Evolutionary conservation across 305 asterid species (phyloP), one percentile per base, ranked within the genome.

Genomic region (Fraxinus platypoda): DNA sequence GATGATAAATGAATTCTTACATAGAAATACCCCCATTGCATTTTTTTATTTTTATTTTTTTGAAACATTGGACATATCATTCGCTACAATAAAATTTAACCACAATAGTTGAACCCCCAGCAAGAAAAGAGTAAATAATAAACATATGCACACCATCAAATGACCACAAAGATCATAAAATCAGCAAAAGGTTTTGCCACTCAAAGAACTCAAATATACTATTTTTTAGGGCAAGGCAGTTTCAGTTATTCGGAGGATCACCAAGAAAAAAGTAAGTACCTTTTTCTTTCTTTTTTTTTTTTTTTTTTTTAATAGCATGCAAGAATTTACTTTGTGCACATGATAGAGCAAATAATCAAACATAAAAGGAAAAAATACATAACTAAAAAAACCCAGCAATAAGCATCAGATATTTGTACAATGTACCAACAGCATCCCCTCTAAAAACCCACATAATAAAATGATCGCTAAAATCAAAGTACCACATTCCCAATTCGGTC

Each of bases 401-500:
- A 71, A 71, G 46, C 41, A 72, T 33, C 46, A 72, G 15, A 72
- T 33, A 33, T 34, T 31, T 72, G 76, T 31, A 72, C 46, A 72
- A 33, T 72, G 76, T 72, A 31, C 46, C 43, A 31, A 72, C 43
- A 19, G 49, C 43, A 72, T 72, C 38, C 46, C 41, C 82, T 43
- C 23, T 33, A 21, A 43, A 57, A 79, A 23, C 11, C 77, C 28
- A 76, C 12, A 83, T 8, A 70, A 6, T 64, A n/a, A 25, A 38
- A 12, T 8, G 79, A 35, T n/a, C 35, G 19, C 62, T n/a, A 35
- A n/a, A 38, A 30, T 12, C 43, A 15, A 75, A 72, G 17, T 74
- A 33, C 26, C 35, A 83, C 71, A 79, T 21, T 35, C 38, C 23
- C 80, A 80, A 70, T 79, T 30, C 21, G 38, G 77, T 15, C 8